Evolutionary conservation across 805 yeast genomes (phyloP), one percentile per base, ranked within the genome.

Genomic region (Starmerella asiatica): DNA sequence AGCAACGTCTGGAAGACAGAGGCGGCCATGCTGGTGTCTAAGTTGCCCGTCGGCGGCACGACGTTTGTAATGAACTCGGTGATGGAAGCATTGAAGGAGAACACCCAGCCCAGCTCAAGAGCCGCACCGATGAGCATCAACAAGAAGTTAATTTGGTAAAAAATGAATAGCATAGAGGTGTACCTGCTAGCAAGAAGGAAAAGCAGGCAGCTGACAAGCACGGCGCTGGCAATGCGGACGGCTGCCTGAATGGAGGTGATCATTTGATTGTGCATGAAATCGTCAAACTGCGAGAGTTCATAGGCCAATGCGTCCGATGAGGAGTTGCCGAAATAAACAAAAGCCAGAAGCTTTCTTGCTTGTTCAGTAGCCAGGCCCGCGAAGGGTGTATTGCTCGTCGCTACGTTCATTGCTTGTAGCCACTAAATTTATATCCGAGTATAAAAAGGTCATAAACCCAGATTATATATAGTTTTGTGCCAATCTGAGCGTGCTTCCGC

Each of bases 141-240:
- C 2, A 71, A 36, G 38, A 88, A 62, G 26, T 80, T 71, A 2
- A 65, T 37, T 54, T 75, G 76, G 57, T 86, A 85, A 33, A 84
- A 59, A n/a, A 76, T 56, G 56, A 83, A 88, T 21, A 84, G 71
- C 6, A 85, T 81, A 0, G 86, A 73, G 18, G 58, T 67, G 49
- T 67, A 72, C 43, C 69, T 71, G 39, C 67, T 69, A 42, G 76
- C 55, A 50, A 69, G 64, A 32, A 76, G 58, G 4, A 67, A 48
- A 12, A 70, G 56, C 4, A 65, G 55, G 11, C 69, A 56, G 38
- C 71, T 53, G 4, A 75, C 65, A 2, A 70, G 43, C 5, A 61
- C 58, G 2, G 73, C 67, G 30, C 76, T 65, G 12, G 83, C 83
- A 29, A 76, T 59, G 45, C 79, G 65, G 2, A 69, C 65, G 11